Percentiles rank a stretch among this genome's conserved stretches.
Conservation (phyloP, 345 rosid genomes). For the Noccaea bulbosa region DNA sequence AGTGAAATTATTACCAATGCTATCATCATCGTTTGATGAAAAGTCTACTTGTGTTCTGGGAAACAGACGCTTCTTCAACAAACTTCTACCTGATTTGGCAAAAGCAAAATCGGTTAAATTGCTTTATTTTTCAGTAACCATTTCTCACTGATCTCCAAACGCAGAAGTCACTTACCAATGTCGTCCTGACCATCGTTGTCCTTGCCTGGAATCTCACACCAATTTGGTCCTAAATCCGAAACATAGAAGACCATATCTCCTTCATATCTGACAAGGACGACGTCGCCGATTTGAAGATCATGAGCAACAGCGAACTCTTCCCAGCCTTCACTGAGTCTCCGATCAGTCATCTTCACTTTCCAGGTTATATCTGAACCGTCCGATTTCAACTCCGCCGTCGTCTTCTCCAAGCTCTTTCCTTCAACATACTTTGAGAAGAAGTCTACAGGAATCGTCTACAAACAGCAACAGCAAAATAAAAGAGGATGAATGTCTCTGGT, state of each 20-base stretch:
- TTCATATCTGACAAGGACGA: conserved; percentile 7
- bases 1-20: not conserved
- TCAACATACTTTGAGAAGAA: conserved; percentile 22
- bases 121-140: not conserved
- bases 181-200: not conserved
- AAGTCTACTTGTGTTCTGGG: not conserved
- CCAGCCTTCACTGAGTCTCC: conserved; percentile 26
- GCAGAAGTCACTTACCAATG: not conserved
- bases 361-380: conserved; percentile 20
- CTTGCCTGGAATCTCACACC: too few relatives aligned
- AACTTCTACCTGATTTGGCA: not conserved
- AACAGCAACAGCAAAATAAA: not conserved
- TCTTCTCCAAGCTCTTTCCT: not conserved
- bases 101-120: not conserved
- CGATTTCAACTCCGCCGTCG: conserved; percentile 11
- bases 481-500: not conserved
- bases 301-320: conserved; percentile 13
- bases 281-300: conserved; percentile 20
- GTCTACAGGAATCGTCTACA: conserved; percentile 25
- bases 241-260: conserved; percentile 27
- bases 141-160: conserved; percentile 16
- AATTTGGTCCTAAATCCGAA: conserved; percentile 3
- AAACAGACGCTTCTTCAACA: conserved; percentile 10
- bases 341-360: conserved; percentile 16
- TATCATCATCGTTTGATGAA: not conserved